A percentile compares a stretch with the other conserved stretches of the same genome.
Conservation (phyloP, 805 yeast genomes). For the Saturnispora halmiae region DNA sequence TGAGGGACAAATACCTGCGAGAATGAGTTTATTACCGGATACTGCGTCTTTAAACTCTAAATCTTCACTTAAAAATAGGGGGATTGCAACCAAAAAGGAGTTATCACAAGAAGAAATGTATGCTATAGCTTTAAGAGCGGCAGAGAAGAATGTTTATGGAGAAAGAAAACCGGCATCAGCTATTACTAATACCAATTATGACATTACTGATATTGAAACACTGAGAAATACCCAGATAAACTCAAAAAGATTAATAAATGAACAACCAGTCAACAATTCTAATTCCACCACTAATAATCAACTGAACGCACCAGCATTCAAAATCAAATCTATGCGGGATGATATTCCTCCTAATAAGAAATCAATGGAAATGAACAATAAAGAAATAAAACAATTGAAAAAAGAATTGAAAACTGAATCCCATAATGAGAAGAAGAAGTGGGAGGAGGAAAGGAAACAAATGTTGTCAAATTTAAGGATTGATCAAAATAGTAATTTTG, state of each 20-base stretch:
- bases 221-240: slow-evolving; percentile 23
- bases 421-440: slow-evolving; percentile 18
- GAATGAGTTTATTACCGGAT: neutral
- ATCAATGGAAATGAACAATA: neutral
- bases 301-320: slow-evolving; percentile 26
- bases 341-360: slow-evolving; percentile 3
- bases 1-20: neutral
- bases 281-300: slow-evolving; percentile 12
- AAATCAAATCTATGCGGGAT: slow-evolving; percentile 25
- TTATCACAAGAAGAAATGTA: slow-evolving; percentile 45
- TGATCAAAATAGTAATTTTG: slow-evolving; percentile 3
- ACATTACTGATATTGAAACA: slow-evolving; percentile 23
- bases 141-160: slow-evolving; percentile 49
- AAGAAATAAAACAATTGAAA: slow-evolving; percentile 11
- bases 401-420: slow-evolving; percentile 20
- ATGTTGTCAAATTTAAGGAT: slow-evolving; percentile 1
- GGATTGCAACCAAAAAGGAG: slow-evolving; percentile 1
- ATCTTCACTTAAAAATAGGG: neutral
- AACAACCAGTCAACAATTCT: neutral
- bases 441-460: slow-evolving; percentile 21
- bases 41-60: neutral
- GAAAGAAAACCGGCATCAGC: slow-evolving; percentile 13
- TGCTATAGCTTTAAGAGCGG: slow-evolving; percentile 45
- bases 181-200: neutral
- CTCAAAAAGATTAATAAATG: slow-evolving; percentile 7